phyloP scores from a whole-genome alignment of 2,329 filamentous ascomycete genomes.

The Hypoxylon sp. region DNA sequence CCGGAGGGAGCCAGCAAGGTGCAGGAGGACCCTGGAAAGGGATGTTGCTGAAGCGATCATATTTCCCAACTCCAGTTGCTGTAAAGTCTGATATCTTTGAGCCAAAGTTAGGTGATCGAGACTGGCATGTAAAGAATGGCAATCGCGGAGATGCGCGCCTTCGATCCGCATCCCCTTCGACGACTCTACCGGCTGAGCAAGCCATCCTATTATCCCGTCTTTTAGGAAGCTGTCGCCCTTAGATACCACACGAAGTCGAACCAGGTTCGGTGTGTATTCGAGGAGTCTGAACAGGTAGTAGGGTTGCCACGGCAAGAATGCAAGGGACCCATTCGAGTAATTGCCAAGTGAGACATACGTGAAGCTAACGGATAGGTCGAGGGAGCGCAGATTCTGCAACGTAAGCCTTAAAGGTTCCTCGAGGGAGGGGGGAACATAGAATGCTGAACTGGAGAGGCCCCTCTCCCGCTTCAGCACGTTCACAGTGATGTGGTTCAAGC shows the following conservation, averaged over 20 bases:
- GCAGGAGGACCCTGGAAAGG: slow-evolving; percentile 30
- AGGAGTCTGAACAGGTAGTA: slow-evolving; percentile 45
- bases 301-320: slow-evolving; percentile 43
- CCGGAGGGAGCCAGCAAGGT: slow-evolving; percentile 37
- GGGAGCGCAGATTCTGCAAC: slow-evolving; percentile 32
- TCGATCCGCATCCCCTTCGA: slow-evolving; percentile 2
- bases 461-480: slow-evolving; percentile 37
- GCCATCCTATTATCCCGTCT: slow-evolving; percentile 43
- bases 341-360: slow-evolving; percentile 39
- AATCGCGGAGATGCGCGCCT: neutral
- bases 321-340: slow-evolving; percentile 36
- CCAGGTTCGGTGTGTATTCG: slow-evolving; percentile 41
- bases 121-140: neutral
- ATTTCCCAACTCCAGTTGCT: slow-evolving; percentile 40
- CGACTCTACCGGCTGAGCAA: slow-evolving; percentile 31
- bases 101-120: slow-evolving; percentile 6
- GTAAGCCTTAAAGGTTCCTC: slow-evolving; percentile 27
- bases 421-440: slow-evolving; percentile 39
- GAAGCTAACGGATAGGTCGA: slow-evolving; percentile 45
- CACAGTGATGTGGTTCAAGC: slow-evolving; percentile 35
- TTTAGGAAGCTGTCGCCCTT: slow-evolving; percentile 37
- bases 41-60: slow-evolving; percentile 37
- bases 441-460: slow-evolving; percentile 46
- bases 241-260: slow-evolving; percentile 38
- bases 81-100: slow-evolving; percentile 32